Evolutionary conservation across 2,329 filamentous ascomycete species (phyloP).

Genomic region (Annulohypoxylon truncatum): DNA sequence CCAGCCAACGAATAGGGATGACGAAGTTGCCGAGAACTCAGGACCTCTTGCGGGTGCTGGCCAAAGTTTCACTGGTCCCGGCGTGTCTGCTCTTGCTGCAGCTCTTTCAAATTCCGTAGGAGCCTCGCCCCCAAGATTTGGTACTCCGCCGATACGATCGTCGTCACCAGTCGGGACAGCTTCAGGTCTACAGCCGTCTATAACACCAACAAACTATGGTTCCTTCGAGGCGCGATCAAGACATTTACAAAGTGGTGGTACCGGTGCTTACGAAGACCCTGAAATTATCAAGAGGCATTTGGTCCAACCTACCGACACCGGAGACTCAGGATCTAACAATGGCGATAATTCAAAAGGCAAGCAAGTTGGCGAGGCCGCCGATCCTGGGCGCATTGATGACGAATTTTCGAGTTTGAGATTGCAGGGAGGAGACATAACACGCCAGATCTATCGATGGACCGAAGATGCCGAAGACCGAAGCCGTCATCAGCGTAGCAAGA

Average conservation of each 20-base stretch:
- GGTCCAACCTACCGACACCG: conserved; percentile 72
- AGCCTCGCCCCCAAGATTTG: conserved; percentile 75
- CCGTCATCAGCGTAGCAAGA: conserved; percentile 82
- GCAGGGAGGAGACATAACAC: conserved; percentile 93
- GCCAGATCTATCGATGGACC: conserved; percentile 96
- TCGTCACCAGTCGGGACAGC: conserved; percentile 67
- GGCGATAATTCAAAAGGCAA: conserved; percentile 65
- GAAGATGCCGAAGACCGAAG: conserved; percentile 82
- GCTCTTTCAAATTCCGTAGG: conserved; percentile 83
- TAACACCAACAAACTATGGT: conserved; percentile 80
- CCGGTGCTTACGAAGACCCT: conserved; percentile 82
- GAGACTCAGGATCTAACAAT: conserved; percentile 52
- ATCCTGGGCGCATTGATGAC: conserved; percentile 68
- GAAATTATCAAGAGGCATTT: conserved; percentile 92
- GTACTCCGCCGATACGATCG: conserved; percentile 70
- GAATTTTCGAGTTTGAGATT: conserved; percentile 94
- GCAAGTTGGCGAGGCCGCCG: conserved; percentile 54
- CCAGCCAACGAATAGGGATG: conserved; percentile 59
- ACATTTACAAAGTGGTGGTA: conserved; percentile 56
- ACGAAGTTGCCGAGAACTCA: conserved; percentile 58
- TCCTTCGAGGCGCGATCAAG: conserved; percentile 81
- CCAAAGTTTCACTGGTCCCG: conserved; percentile 75
- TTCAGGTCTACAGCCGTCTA: conserved; percentile 58
- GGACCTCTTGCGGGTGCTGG: conserved; percentile 74
- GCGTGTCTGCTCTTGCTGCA: conserved; percentile 87